Evolutionary conservation across 2,329 filamentous ascomycete species (phyloP), one percentile per base, ranked within the genome.

Genomic region (Ophiostoma populinum): DNA sequence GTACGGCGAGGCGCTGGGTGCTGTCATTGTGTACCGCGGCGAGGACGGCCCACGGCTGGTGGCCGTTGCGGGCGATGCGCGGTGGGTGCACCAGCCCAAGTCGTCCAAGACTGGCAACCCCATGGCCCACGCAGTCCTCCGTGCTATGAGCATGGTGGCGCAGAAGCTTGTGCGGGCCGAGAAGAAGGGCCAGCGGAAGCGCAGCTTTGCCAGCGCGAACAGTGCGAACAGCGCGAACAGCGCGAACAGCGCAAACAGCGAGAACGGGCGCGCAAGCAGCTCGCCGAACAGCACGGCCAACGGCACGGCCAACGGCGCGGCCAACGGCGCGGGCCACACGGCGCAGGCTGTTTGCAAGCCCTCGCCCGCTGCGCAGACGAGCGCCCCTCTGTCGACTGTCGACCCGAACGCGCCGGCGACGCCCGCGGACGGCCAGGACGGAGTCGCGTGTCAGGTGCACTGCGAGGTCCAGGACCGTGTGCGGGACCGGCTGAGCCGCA

Each of bases 131-230:
- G 71, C 78, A 15, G 75, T 79, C 6, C 69, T 87, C 51, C 68
- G 82, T 42, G 80, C 76, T 36, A 81, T 90, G 48, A 82, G 76
- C 50, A 83, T 90, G 72, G 76, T 90, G 38, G 80, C 79, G 4
- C 68, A 72, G 47, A 74, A 73, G 49, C 57, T 74, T 9, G 69
- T 73, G 24, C 61, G 67, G 24, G 61, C 67, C 28, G 68, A 73
- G 45, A 56, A 65, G 39, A 53, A 53, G 32, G 52, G 51, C 27
- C 44, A 42, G 37, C 31, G 36, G 16, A 35, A 29, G 29, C 26
- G 25, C 3, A 37, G 36, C 22, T n/a, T 32, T 9, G 17, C 28
- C 16, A 32, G 31, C 16, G 24, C 13, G 15, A 29, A 19, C 12
- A 19, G 11, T n/a, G n/a, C 19, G 18, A 28, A 5, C 36, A 37